These are phyloP conservation scores for Platanthera guangdongensis DNA, from an alignment of 106 monocot genomes.

Conservation along the genomic window DNA sequence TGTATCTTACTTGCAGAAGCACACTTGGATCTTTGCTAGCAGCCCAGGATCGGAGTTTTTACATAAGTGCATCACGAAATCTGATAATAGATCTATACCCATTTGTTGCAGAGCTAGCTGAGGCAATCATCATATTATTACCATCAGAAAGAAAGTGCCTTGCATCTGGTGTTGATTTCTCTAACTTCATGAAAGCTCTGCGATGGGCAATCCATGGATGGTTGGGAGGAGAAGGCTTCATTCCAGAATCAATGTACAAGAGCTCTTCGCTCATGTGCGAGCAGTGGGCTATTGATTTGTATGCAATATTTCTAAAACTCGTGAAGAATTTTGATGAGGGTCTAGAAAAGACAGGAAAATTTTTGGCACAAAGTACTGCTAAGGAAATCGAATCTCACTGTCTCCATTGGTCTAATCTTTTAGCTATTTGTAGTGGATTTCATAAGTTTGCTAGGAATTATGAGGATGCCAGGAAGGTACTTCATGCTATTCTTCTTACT, in stretches of 20 bases:
- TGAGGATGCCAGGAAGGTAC: slow-evolving; percentile 27
- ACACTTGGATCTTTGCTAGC: slow-evolving; percentile 27
- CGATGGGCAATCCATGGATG: slow-evolving; percentile 8
- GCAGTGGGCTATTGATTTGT: slow-evolving; percentile 20
- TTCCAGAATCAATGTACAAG: slow-evolving; percentile 8
- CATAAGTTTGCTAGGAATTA: slow-evolving; percentile 46
- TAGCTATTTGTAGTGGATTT: slow-evolving; percentile 34
- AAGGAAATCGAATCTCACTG: slow-evolving; percentile 15
- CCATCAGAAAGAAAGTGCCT: not conserved
- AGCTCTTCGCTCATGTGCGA: slow-evolving; percentile 6
- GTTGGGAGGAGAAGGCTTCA: not conserved
- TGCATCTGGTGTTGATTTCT: slow-evolving; percentile 23
- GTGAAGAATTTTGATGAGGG: slow-evolving; percentile 23
- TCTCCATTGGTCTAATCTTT: slow-evolving; percentile 21
- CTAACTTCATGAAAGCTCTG: slow-evolving; percentile 32
- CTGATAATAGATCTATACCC: slow-evolving; percentile 29
- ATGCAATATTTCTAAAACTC: slow-evolving; percentile 32
- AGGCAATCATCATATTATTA: slow-evolving; percentile 6
- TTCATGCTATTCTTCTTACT: slow-evolving; percentile 35
- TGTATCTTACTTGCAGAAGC: slow-evolving; percentile 46
- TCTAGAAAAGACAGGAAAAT: slow-evolving; percentile 14
- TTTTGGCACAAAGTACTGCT: slow-evolving; percentile 5
- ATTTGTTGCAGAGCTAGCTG: slow-evolving; percentile 31
- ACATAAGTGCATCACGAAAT: not conserved
- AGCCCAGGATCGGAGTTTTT: slow-evolving; percentile 6